Evolutionary conservation across 768 basidiomycete genomes (phyloP), one percentile per base, ranked within the genome.

Genomic region (Pulveroboletus sp.): DNA sequence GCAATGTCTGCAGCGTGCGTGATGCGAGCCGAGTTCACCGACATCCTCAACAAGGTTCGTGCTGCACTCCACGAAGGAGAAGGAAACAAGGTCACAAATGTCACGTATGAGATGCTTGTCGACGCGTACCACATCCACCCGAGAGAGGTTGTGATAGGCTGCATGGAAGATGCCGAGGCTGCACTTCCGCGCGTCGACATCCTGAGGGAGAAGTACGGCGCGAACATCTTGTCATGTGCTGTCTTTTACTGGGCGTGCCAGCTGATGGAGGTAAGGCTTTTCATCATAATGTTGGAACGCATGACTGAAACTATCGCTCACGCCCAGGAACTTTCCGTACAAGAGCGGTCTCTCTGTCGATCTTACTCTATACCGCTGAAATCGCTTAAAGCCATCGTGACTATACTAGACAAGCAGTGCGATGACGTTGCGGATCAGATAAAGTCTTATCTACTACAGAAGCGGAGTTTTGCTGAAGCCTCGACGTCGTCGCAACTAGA

Each of bases 231-330:
- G 21, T 67, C 58, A 36, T 73, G 69, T 39, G 71, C 70, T 4
- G 58, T 78, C 4, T 80, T 77, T 57, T 73, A 68, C 46, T 80
- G 78, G 78, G 67, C 73, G 3, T 75, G 67, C 43, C 69, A 69
- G 36, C 40, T 69, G 33, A 60, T 71, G 30, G 70, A 71, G 59
- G 77, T 77, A 37, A 40, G 45, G 0, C 42, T 1, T 30, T n/a
- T 5, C 0, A 28, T 33, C 21, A 4, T 26, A 5, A 6, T 15
- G 2, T 35, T 21, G 4, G 40, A 21, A 11, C 8, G 6, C 1
- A 3, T 28, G 3, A 21, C 8, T 15, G 13, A 21, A 44, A 1
- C 36, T 24, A 36, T 9, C 4, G 21, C 13, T 17, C 26, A 24
- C 45, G n/a, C n/a, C n/a, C n/a, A 69, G 66, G 55, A 65, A 35